Evolutionary conservation across 495 filamentous ascomycete species (phyloP).

Genomic region (Penicillium nucicola): DNA sequence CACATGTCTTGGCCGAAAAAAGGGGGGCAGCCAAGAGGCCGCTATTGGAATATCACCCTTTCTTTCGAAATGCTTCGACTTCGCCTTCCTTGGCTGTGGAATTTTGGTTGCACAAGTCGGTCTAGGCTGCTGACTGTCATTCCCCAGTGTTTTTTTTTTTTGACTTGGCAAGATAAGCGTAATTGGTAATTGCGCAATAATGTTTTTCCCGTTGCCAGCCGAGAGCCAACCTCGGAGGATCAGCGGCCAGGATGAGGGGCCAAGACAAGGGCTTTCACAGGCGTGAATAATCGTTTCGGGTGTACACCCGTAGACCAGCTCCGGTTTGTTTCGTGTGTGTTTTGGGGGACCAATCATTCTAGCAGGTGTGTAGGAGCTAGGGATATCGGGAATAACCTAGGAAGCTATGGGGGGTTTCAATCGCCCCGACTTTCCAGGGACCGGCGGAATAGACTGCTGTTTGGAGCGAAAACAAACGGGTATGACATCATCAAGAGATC

Average conservation of each 20-base stretch:
- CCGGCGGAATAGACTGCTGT: conserved; percentile 7
- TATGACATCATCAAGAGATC: conserved; percentile 21
- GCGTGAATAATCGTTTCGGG: conserved; percentile 11
- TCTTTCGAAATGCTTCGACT: conserved; percentile 19
- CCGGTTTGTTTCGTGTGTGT: conserved; percentile 11
- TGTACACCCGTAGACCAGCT: conserved; percentile 1
- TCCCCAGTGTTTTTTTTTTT: conserved; percentile 18
- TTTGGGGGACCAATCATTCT: conserved; percentile 10
- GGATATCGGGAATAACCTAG: conserved; percentile 1
- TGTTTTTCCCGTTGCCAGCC: conserved; percentile 25
- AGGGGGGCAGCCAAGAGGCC: conserved; percentile 24
- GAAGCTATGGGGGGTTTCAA: background rate
- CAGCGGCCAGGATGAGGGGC: conserved; percentile 34
- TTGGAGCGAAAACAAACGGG: conserved; percentile 6
- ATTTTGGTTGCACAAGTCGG: conserved; percentile 15
- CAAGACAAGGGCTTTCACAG: conserved; percentile 23
- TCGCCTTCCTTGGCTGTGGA: conserved; percentile 25
- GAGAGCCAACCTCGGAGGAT: conserved; percentile 38
- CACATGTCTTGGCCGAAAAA: conserved; percentile 27
- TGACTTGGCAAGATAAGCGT: conserved; percentile 10
- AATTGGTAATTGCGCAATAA: conserved; percentile 22
- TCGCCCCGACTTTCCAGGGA: conserved; percentile 9
- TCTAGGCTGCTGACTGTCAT: conserved; percentile 11
- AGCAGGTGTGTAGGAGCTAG: conserved; percentile 5
- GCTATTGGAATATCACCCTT: conserved; percentile 23